Percentiles rank a stretch among this genome's conserved stretches.
Conservation (phyloP, 2,329 filamentous ascomycete species). For the Teratosphaeria nubilosa region DNA sequence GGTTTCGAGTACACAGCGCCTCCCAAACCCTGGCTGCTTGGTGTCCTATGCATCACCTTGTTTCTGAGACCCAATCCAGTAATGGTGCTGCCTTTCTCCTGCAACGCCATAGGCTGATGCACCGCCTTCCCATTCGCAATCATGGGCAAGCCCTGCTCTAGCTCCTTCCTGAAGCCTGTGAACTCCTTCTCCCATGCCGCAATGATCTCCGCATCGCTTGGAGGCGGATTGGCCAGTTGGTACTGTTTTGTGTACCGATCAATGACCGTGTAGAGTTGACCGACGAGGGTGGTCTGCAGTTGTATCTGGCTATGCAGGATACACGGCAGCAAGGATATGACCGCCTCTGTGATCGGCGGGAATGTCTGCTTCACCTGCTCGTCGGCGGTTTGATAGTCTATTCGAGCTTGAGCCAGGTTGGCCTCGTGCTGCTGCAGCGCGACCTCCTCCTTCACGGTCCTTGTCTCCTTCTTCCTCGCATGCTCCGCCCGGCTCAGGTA, state of each 20-base stretch:
- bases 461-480: constrained; percentile 58
- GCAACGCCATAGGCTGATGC: constrained; percentile 44
- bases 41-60: constrained; percentile 8
- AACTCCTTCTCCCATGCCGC: constrained; percentile 55
- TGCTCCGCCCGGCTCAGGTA: constrained; percentile 62
- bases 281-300: constrained; percentile 68
- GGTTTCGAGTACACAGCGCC: neutral
- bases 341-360: constrained; percentile 59
- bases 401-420: constrained; percentile 55
- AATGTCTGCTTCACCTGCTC: constrained; percentile 61
- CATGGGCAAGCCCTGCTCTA: constrained; percentile 52
- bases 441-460: constrained; percentile 62
- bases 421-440: constrained; percentile 60
- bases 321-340: constrained; percentile 64
- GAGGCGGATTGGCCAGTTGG: constrained; percentile 60
- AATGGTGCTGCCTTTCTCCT: constrained; percentile 31
- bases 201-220: constrained; percentile 62
- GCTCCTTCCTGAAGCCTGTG: constrained; percentile 52
- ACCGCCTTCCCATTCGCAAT: constrained; percentile 59
- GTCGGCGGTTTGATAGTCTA: constrained; percentile 65
- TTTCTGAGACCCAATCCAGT: constrained; percentile 41
- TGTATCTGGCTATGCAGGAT: constrained; percentile 61
- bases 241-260: constrained; percentile 62
- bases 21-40: neutral
- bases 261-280: constrained; percentile 66